Percentiles rank a stretch among this genome's conserved stretches.
Evolutionary conservation across 1,139 yeast species (phyloP).

Genomic region (Geotrichum aggregatum): DNA sequence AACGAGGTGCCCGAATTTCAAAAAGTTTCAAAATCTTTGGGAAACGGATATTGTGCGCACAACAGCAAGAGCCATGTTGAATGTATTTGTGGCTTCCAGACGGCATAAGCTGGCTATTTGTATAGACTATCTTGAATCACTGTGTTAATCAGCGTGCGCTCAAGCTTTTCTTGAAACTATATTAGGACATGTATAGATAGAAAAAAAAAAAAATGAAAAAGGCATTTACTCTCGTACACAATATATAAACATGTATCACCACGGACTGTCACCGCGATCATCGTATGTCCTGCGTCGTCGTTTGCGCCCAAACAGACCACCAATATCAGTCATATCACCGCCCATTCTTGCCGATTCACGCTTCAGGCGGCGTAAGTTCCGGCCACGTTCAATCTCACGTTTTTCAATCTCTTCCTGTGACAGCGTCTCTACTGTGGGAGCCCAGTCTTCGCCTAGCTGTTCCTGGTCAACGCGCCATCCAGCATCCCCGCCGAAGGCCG

Average conservation of each 20-base stretch:
- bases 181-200: too few species aligned
- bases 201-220: background rate
- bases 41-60: slow-evolving; percentile 4
- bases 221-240: background rate
- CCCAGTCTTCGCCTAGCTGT: slow-evolving; percentile 72
- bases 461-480: slow-evolving; percentile 63
- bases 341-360: slow-evolving; percentile 64
- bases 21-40: background rate
- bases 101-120: slow-evolving; percentile 6
- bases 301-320: slow-evolving; percentile 36
- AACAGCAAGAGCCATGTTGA: slow-evolving; percentile 5
- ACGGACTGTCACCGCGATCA: slow-evolving; percentile 27
- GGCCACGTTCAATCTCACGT: slow-evolving; percentile 90
- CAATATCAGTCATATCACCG: slow-evolving; percentile 35
- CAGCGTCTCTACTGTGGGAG: slow-evolving; percentile 79
- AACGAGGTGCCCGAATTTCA: background rate
- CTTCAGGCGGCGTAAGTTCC: slow-evolving; percentile 85
- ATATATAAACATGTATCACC: slow-evolving; percentile 2
- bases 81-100: background rate
- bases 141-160: too few species aligned
- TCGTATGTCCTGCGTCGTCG: slow-evolving; percentile 32
- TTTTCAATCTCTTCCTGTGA: slow-evolving; percentile 92
- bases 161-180: too few species aligned
- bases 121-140: slow-evolving; percentile 5
- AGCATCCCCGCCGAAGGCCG: slow-evolving; percentile 56